Percentiles rank a stretch among this genome's conserved stretches.
phyloP scores from a whole-genome alignment of 2,329 filamentous ascomycete genomes.

The Phialophora tarda region DNA sequence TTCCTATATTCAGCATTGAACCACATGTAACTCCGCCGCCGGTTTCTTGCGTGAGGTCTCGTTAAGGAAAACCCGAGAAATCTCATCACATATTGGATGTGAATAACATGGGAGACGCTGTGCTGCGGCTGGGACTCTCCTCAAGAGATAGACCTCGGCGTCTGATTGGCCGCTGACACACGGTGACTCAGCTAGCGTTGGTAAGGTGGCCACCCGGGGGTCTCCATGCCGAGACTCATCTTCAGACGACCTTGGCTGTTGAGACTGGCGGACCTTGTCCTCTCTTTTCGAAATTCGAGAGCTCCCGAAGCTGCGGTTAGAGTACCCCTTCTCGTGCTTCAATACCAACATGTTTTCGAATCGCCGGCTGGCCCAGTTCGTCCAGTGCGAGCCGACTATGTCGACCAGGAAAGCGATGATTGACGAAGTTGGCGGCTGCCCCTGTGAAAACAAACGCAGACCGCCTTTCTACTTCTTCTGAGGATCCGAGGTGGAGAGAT shows the following conservation, averaged over 20 bases:
- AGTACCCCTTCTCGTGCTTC: neutral
- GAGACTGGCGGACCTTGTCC: neutral
- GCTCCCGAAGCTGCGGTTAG: neutral
- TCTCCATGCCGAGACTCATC: too few relatives aligned
- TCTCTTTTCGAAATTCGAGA: neutral
- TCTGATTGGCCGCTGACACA: conserved; percentile 21
- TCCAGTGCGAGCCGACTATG: too few relatives aligned
- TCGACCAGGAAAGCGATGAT: too few relatives aligned
- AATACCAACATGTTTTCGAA: too few relatives aligned
- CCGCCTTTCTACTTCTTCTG: too few relatives aligned
- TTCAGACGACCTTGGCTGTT: neutral
- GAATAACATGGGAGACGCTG: neutral
- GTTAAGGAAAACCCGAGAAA: neutral
- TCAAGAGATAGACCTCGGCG: neutral
- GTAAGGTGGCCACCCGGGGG: neutral
- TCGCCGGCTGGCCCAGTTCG: too few relatives aligned
- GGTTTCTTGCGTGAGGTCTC: neutral
- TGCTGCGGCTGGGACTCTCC: neutral
- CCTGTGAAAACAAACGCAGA: too few relatives aligned
- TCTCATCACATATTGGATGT: neutral
- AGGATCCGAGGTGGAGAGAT: too few relatives aligned
- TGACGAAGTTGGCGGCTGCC: too few relatives aligned
- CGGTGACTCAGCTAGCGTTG: conserved; percentile 18
- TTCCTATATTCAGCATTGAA: neutral
- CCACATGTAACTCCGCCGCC: neutral